Conservation (phyloP, 75 land plant genomes). For the Selaginella tamariscina region DNA sequence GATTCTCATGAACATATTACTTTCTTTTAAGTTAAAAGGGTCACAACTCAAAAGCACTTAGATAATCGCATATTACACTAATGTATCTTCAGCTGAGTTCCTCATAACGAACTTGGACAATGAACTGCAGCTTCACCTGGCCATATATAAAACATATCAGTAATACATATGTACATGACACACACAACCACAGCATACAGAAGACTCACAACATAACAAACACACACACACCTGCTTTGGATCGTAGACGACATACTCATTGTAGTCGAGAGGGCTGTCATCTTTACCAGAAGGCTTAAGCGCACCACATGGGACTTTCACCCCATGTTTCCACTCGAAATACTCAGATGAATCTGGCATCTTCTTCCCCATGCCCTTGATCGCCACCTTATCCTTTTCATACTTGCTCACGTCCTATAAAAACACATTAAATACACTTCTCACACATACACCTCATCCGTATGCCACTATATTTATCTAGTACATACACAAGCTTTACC, state of each 20-base stretch:
- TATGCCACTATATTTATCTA: neutral
- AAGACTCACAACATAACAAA: neutral
- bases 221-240: constrained; percentile 48
- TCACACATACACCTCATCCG: neutral
- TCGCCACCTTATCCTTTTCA: constrained; percentile 43
- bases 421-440: neutral
- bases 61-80: no score
- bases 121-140: constrained; percentile 46
- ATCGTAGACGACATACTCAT: constrained; percentile 64
- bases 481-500: constrained; percentile 21
- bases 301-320: constrained; percentile 63
- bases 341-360: constrained; percentile 49
- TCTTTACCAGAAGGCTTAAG: constrained; percentile 38
- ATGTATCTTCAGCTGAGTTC: no score
- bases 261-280: constrained; percentile 60
- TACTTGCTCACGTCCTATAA: constrained; percentile 40
- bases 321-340: constrained; percentile 43
- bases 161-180: neutral
- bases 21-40: no score
- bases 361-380: constrained; percentile 57
- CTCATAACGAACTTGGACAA: constrained; percentile 51
- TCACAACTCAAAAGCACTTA: no score
- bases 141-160: neutral
- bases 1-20: no score
- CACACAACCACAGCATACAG: neutral